Base-by-base conservation (phyloP, 495 filamentous ascomycete species). In the Cercophora sp. region DNA sequence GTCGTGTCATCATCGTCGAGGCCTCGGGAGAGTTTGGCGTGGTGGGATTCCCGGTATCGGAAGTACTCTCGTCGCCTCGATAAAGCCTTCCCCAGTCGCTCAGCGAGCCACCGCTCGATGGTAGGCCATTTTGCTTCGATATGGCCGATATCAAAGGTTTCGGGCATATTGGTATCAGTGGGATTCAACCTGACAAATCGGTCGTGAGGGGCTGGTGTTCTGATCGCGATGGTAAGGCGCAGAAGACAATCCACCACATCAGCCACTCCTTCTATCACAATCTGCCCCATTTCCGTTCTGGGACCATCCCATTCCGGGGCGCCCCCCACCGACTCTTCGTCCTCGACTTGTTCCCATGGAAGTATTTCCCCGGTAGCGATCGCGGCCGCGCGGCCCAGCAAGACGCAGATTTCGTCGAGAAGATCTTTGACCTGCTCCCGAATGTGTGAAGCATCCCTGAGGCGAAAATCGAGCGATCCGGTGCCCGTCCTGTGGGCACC, bases 371-470 rank as follows among this genome's bases (percentile, higher is more conserved):
- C 24, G 10, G 36, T 34, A 15, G 39, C 39, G 39, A 42, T 42
- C 6, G 23, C 37, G 13, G 15, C 24, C 31, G 16, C 19, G 20
- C 39, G 16, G 16, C 5, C 19, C 16, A 48, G 26, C 26, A 48
- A 32, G n/a, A 3, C 9, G 15, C 2, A n/a, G 0, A 71, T 40
- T 18, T 57, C 59, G 2, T 40, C 8, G 5, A 74, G 60, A 13
- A 77, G 45, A 57, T 58, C 8, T 67, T 10, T 19, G 0, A 68
- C 68, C 23, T 73, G 64, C 8, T 37, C 44, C 10, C 55, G 59
- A 23, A 78, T 60, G 43, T 75, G 67, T 0, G 71, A 70, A 0
- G 72, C 66, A 43, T 77, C 74, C 27, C 70, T 59, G 0, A 77
- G 64, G 4, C 71, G 60, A 46, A 67, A 71, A 27, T 77, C 72